phyloP scores from a whole-genome alignment of 2,329 filamentous ascomycete species.

The Xylariaceae sp. region DNA sequence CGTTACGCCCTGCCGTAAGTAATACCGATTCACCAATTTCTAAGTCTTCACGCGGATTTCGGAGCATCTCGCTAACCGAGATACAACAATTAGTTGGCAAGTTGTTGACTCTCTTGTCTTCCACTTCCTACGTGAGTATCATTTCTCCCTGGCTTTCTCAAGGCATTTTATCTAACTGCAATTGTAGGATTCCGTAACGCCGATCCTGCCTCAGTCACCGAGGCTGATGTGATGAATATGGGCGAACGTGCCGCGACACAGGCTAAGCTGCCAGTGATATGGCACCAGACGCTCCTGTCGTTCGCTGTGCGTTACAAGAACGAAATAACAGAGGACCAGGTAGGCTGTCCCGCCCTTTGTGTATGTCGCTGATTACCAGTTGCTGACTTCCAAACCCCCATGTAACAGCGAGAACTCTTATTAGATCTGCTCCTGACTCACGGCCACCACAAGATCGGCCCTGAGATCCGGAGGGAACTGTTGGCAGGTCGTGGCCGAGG shows the following conservation, averaged over 20 bases:
- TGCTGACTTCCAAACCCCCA: slow-evolving; percentile 2
- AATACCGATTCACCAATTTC: too few relatives aligned
- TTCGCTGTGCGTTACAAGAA: slow-evolving; percentile 95
- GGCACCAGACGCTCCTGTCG: slow-evolving; percentile 88
- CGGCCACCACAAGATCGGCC: slow-evolving; percentile 82
- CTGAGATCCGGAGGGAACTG: slow-evolving; percentile 82
- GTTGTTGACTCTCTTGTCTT: slow-evolving; percentile 93
- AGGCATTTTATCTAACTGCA: not conserved
- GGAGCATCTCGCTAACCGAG: not conserved
- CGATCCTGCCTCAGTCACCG: slow-evolving; percentile 52
- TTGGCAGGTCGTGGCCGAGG: slow-evolving; percentile 83
- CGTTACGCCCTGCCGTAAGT: slow-evolving; percentile 94
- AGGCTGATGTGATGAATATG: slow-evolving; percentile 49
- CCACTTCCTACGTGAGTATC: slow-evolving; percentile 68
- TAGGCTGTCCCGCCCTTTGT: slow-evolving; percentile 3
- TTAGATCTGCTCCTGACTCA: slow-evolving; percentile 79
- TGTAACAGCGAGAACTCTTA: slow-evolving; percentile 68
- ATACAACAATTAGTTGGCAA: slow-evolving; percentile 51
- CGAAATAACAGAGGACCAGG: slow-evolving; percentile 89
- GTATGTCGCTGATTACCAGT: not conserved
- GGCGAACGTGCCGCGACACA: slow-evolving; percentile 44
- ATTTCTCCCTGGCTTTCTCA: not conserved
- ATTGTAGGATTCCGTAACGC: slow-evolving; percentile 57
- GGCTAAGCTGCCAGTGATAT: slow-evolving; percentile 79
- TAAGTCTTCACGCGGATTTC: slow-evolving; percentile 35